These are phyloP conservation scores for Geranium rotundifolium DNA, from an alignment of 345 rosid genomes.

Conservation along the genomic window DNA sequence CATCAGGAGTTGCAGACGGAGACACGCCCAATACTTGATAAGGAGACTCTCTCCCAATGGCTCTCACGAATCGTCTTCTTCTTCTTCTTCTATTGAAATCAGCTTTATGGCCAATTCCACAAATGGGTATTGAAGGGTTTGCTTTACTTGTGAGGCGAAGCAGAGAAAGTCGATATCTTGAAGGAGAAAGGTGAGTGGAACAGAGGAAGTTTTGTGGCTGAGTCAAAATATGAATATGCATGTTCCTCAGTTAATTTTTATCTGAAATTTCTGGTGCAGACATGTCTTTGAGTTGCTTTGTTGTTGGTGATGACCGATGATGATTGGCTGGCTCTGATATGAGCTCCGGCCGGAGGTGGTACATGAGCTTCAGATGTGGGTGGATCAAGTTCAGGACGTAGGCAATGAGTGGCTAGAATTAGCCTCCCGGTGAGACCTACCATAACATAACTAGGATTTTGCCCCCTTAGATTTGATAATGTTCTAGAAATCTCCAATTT, in stretches of 20 bases:
- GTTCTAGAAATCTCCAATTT: too few relatives aligned
- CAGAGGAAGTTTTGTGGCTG: neutral
- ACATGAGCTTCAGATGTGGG: too few relatives aligned
- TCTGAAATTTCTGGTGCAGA: neutral
- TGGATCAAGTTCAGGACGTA: neutral
- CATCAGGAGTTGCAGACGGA: constrained; percentile 61
- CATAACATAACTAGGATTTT: too few relatives aligned
- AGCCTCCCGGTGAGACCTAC: neutral
- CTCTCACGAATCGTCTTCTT: constrained; percentile 33
- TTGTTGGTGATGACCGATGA: neutral
- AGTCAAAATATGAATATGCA: neutral
- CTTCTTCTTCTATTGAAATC: constrained; percentile 10
- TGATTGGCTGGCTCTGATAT: too few relatives aligned
- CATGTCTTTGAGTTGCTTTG: neutral
- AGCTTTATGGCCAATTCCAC: neutral
- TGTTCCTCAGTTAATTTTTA: neutral
- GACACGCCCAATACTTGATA: constrained; percentile 77
- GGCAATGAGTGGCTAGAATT: neutral
- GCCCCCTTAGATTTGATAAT: too few relatives aligned
- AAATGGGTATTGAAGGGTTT: neutral
- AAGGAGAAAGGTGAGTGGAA: neutral
- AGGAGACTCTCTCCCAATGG: constrained; percentile 59
- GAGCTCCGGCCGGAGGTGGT: neutral
- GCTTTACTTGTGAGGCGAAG: neutral
- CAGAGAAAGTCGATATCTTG: neutral